A percentile compares a stretch with the other conserved stretches of the same genome.
Conservation (phyloP, 768 basidiomycete species). For the Suillus lakei region DNA sequence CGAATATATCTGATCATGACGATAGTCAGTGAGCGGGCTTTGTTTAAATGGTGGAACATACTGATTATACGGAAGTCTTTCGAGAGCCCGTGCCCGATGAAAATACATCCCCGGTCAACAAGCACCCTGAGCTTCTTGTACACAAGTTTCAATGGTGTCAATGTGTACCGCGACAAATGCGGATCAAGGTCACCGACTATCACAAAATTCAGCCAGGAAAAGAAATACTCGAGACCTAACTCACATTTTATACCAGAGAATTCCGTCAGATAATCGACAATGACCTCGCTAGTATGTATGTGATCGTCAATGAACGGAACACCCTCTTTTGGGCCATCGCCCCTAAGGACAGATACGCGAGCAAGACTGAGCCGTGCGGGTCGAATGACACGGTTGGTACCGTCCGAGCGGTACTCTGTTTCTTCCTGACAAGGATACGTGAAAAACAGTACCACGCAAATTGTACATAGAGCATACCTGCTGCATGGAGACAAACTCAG, state of each 20-base stretch:
- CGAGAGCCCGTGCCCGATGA: constrained; percentile 95
- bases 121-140: constrained; percentile 96
- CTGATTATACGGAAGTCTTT: constrained; percentile 99
- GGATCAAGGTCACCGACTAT: constrained; percentile 94
- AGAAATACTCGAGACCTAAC: constrained; percentile 30
- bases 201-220: constrained; percentile 12
- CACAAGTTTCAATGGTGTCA: constrained; percentile 96
- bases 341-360: constrained; percentile 91
- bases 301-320: constrained; percentile 97
- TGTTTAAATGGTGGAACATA: constrained; percentile 43
- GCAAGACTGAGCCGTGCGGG: constrained; percentile 93
- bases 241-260: constrained; percentile 94
- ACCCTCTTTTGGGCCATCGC: constrained; percentile 79
- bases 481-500: constrained; percentile 97
- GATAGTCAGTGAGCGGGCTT: not conserved
- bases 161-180: constrained; percentile 76
- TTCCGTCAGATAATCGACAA: constrained; percentile 97
- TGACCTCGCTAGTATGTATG: constrained; percentile 93
- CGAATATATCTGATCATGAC: constrained; percentile 77
- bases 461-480: constrained; percentile 53
- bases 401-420: constrained; percentile 92
- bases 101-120: constrained; percentile 94
- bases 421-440: constrained; percentile 68
- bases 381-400: constrained; percentile 89
- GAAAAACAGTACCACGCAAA: not conserved